These are phyloP conservation scores for Cyclostephanos tholiformis DNA, from an alignment of 108 stramenopile genomes.

Conservation along the genomic window DNA sequence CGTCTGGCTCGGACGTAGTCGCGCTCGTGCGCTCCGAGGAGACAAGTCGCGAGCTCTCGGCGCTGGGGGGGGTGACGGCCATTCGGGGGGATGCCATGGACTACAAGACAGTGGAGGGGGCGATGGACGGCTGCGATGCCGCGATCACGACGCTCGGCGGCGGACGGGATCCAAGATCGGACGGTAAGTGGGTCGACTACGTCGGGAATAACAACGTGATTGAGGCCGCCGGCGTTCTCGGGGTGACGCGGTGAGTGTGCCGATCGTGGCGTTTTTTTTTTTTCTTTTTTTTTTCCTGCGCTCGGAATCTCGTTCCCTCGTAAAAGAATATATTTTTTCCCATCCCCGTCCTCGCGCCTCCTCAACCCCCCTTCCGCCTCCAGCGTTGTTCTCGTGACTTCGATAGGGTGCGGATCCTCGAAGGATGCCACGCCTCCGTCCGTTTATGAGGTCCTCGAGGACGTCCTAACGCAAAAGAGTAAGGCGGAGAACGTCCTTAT, in stretches of 20 bases:
- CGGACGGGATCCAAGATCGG: slow-evolving; percentile 49
- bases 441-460: slow-evolving; percentile 83
- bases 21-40: slow-evolving; percentile 89
- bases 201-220: slow-evolving; percentile 94
- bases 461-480: slow-evolving; percentile 56
- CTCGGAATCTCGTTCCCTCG: no score
- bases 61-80: slow-evolving; percentile 82
- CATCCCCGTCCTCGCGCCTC: neutral
- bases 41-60: slow-evolving; percentile 61
- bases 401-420: slow-evolving; percentile 89
- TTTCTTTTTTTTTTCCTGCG: neutral
- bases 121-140: slow-evolving; percentile 96
- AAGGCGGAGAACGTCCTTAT: slow-evolving; percentile 79
- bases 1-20: slow-evolving; percentile 73
- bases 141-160: slow-evolving; percentile 94
- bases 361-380: neutral
- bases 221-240: slow-evolving; percentile 95
- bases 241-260: slow-evolving; percentile 65
- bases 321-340: neutral
- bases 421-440: slow-evolving; percentile 83
- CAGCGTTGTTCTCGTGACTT: slow-evolving; percentile 88
- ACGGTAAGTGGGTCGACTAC: slow-evolving; percentile 84
- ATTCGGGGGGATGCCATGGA: slow-evolving; percentile 92
- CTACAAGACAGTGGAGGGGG: slow-evolving; percentile 90
- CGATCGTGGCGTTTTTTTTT: neutral